Evolutionary conservation across 495 filamentous ascomycete species (phyloP).

Genomic region (Echria macrotheca): DNA sequence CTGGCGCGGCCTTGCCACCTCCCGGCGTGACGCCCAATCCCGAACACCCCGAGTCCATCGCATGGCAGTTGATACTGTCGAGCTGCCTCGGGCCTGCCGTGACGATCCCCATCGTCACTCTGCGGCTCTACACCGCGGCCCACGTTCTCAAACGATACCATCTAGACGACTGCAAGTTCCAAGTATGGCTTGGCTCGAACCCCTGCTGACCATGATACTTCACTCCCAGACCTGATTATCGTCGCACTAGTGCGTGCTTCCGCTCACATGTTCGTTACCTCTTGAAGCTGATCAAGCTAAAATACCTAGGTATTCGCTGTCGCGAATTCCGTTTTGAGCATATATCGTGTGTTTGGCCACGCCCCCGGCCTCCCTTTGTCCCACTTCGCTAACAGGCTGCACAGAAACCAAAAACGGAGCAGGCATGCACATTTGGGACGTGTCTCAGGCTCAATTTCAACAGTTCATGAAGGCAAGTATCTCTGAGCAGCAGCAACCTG

Average conservation of each 20-base stretch:
- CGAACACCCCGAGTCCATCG: conserved; percentile 20
- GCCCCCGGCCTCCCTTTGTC: not conserved
- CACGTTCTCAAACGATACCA: conserved; percentile 22
- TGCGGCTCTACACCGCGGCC: conserved; percentile 19
- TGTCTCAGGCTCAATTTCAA: not conserved
- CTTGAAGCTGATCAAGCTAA: not conserved
- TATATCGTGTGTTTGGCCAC: not conserved
- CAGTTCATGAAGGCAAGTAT: conserved; percentile 6
- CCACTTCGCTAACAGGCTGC: not conserved
- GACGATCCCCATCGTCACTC: conserved; percentile 15
- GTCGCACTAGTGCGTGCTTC: conserved; percentile 5
- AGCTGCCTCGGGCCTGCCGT: conserved; percentile 18
- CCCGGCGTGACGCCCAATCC: conserved; percentile 24
- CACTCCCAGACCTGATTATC: conserved; percentile 9
- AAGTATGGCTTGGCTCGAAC: not conserved
- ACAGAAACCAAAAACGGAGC: conserved; percentile 9
- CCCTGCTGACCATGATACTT: not conserved
- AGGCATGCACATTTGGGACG: conserved; percentile 10
- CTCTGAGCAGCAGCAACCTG: not conserved
- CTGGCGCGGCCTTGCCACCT: conserved; percentile 8
- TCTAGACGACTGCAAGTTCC: conserved; percentile 22
- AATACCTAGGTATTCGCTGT: conserved; percentile 1
- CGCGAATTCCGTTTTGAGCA: conserved; percentile 3
- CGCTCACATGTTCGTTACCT: not conserved
- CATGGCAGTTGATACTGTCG: conserved; percentile 15